phyloP scores from a whole-genome alignment of 2,329 filamentous ascomycete species.

The Fonsecaea pugnacius region DNA sequence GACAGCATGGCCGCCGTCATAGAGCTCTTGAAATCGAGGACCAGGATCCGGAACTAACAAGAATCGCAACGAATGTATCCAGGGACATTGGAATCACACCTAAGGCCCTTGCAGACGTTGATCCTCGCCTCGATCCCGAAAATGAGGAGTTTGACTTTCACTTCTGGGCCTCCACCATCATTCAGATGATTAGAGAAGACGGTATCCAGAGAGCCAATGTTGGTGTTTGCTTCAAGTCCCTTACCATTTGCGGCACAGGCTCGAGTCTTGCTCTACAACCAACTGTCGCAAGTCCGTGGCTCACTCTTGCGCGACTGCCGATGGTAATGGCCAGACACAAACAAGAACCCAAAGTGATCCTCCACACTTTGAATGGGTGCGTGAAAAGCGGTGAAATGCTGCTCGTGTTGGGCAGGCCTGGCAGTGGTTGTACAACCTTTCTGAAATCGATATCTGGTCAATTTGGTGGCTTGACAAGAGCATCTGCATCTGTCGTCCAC shows the following conservation, averaged over 20 bases:
- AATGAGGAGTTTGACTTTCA: conserved; percentile 28
- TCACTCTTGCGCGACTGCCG: conserved; percentile 61
- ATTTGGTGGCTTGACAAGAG: conserved; percentile 62
- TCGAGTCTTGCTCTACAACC: conserved; percentile 69
- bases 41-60: conserved; percentile 21
- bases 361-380: conserved; percentile 58
- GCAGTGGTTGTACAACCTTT: conserved; percentile 74
- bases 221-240: conserved; percentile 67
- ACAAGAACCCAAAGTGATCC: conserved; percentile 37
- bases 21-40: neutral
- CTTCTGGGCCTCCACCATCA: conserved; percentile 26
- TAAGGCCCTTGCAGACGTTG: conserved; percentile 23
- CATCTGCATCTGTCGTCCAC: conserved; percentile 19
- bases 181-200: conserved; percentile 26
- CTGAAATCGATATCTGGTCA: conserved; percentile 83
- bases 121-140: conserved; percentile 25
- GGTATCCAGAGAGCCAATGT: conserved; percentile 23
- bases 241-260: conserved; percentile 66
- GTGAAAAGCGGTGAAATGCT: conserved; percentile 63
- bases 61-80: conserved; percentile 23
- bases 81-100: conserved; percentile 17
- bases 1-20: conserved; percentile 10
- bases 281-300: conserved; percentile 64
- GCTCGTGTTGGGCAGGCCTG: conserved; percentile 69
- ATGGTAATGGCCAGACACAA: conserved; percentile 56